Percentiles rank a stretch among this genome's conserved stretches.
Conservation (phyloP, 805 yeast genomes). For the Monosporozyma unispora region DNA sequence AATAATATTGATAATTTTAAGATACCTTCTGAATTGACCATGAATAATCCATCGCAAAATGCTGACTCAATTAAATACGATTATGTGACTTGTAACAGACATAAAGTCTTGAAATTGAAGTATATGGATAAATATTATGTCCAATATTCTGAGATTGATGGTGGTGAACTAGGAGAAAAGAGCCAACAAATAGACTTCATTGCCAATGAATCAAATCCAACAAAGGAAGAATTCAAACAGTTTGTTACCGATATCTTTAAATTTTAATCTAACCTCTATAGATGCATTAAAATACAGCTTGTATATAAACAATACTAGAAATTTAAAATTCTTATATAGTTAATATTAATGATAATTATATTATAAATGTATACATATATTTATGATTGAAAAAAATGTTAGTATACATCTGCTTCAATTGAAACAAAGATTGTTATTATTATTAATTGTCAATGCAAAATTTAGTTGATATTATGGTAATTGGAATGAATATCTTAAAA, state of each 20-base stretch:
- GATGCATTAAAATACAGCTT: not conserved
- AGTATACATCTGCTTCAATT: too few species aligned
- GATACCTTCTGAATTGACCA: conserved; percentile 6
- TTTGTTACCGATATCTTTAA: conserved; percentile 8
- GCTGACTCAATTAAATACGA: conserved; percentile 13
- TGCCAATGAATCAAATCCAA: conserved; percentile 8
- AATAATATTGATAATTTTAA: not conserved
- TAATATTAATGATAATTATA: not conserved
- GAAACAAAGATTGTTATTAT: not conserved
- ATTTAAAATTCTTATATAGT: not conserved
- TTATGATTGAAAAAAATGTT: too few species aligned
- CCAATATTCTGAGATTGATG: conserved; percentile 25
- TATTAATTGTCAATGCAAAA: not conserved
- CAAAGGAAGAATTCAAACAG: conserved; percentile 4
- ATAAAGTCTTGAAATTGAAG: conserved; percentile 19
- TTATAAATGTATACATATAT: too few species aligned
- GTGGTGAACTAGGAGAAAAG: conserved; percentile 22
- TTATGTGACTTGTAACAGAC: conserved; percentile 16
- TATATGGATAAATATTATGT: conserved; percentile 24
- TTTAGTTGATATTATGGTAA: not conserved
- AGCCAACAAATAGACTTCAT: conserved; percentile 26
- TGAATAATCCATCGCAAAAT: not conserved
- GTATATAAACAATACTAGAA: not conserved
- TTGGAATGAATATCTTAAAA: not conserved
- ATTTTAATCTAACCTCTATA: conserved; percentile 1